Conservation (phyloP, 495 filamentous ascomycete species). For the Penicillium cinerascens region DNA sequence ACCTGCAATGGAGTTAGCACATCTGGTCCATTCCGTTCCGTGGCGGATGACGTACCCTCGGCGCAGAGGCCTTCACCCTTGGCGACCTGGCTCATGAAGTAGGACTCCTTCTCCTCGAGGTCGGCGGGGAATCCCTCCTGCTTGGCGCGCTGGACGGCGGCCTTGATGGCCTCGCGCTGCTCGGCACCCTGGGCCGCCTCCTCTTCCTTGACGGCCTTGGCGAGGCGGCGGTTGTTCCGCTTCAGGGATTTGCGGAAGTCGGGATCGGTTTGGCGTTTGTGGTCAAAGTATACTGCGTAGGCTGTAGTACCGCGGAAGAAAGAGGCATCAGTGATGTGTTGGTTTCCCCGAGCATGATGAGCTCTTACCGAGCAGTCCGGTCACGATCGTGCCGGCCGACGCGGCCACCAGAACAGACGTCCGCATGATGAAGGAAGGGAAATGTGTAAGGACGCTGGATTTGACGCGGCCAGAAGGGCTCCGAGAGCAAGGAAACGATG, state of each 20-base stretch:
- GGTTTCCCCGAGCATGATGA: slow-evolving; percentile 1
- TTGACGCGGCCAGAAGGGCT: slow-evolving; percentile 6
- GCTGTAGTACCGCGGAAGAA: slow-evolving; percentile 27
- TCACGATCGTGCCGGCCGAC: slow-evolving; percentile 67
- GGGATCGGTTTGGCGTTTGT: slow-evolving; percentile 80
- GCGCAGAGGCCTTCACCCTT: slow-evolving; percentile 73
- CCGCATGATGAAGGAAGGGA: slow-evolving; percentile 47
- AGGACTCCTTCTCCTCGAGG: slow-evolving; percentile 85
- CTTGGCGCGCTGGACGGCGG: slow-evolving; percentile 70
- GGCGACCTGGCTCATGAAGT: slow-evolving; percentile 94
- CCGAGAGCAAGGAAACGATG: background rate
- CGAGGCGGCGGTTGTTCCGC: slow-evolving; percentile 73
- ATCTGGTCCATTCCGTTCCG: background rate
- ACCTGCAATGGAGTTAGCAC: slow-evolving; percentile 42
- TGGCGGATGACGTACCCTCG: slow-evolving; percentile 50
- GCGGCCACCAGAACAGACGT: slow-evolving; percentile 71
- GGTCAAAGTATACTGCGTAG: slow-evolving; percentile 93
- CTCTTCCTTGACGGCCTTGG: slow-evolving; percentile 72
- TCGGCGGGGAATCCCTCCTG: slow-evolving; percentile 87
- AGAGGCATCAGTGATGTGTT: background rate
- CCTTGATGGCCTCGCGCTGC: slow-evolving; percentile 70
- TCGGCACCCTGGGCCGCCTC: slow-evolving; percentile 61
- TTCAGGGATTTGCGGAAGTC: slow-evolving; percentile 84
- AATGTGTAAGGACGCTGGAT: background rate
- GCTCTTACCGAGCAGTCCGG: slow-evolving; percentile 69